These are phyloP conservation scores for Nemania sp. DNA, from an alignment of 2,329 filamentous ascomycete species.

Conservation along the genomic window DNA sequence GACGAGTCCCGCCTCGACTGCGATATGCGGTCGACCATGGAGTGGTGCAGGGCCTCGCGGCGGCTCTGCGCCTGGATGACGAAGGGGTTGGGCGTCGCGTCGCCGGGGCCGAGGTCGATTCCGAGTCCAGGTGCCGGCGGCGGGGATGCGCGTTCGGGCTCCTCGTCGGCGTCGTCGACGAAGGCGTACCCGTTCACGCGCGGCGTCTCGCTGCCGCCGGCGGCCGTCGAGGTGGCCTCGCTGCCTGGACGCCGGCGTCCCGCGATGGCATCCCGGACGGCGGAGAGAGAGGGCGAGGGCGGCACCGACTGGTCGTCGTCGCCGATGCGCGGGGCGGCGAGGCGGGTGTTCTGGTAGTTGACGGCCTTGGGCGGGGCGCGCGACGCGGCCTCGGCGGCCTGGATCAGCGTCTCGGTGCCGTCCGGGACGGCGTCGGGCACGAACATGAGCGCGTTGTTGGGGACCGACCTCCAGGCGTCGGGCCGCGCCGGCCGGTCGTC, in stretches of 20 bases:
- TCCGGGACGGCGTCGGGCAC: slow-evolving; percentile 68
- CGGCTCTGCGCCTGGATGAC: slow-evolving; percentile 73
- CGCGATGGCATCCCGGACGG: slow-evolving; percentile 81
- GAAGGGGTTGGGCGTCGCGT: slow-evolving; percentile 77
- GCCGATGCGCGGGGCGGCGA: slow-evolving; percentile 57
- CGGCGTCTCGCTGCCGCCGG: slow-evolving; percentile 76
- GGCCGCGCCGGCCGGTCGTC: slow-evolving; percentile 76
- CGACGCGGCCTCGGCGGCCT: slow-evolving; percentile 71
- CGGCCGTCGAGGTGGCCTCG: slow-evolving; percentile 63
- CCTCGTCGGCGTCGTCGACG: slow-evolving; percentile 87
- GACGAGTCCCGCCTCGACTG: slow-evolving; percentile 69
- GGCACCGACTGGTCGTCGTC: slow-evolving; percentile 54
- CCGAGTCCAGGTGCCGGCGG: slow-evolving; percentile 41
- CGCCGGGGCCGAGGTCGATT: slow-evolving; percentile 63
- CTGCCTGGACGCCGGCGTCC: slow-evolving; percentile 67
- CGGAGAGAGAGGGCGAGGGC: slow-evolving; percentile 80
- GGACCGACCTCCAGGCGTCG: slow-evolving; percentile 73
- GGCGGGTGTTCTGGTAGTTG: slow-evolving; percentile 80
- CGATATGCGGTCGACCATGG: slow-evolving; percentile 82
- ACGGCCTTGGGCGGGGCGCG: slow-evolving; percentile 77
- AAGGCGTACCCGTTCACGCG: slow-evolving; percentile 93
- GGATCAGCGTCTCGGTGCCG: slow-evolving; percentile 62
- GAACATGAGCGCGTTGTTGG: slow-evolving; percentile 91
- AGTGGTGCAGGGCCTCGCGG: slow-evolving; percentile 80
- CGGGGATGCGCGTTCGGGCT: slow-evolving; percentile 53